Percentiles rank a stretch among this genome's conserved stretches.
Evolutionary conservation across 495 filamentous ascomycete species (phyloP).

Genomic region (Ascobolus immersus): DNA sequence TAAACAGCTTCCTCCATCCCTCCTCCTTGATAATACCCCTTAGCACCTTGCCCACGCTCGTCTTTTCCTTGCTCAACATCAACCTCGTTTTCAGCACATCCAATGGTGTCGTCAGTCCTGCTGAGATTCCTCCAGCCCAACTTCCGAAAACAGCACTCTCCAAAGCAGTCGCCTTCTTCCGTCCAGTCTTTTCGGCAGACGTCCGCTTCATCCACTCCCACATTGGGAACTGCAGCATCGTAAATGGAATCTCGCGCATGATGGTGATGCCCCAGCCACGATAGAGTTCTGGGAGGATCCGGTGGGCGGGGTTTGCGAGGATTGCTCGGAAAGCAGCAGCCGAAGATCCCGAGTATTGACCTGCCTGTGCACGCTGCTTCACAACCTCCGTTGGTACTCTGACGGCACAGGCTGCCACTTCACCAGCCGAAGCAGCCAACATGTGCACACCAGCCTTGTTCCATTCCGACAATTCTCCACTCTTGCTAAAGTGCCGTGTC

Average conservation of each 20-base stretch:
- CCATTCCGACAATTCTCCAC: conserved; percentile 4
- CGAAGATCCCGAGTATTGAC: conserved; percentile 35
- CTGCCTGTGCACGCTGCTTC: conserved; percentile 86
- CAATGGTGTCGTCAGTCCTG: conserved; percentile 70
- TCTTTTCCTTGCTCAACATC: conserved; percentile 51
- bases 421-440: conserved; percentile 63
- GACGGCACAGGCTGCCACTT: conserved; percentile 77
- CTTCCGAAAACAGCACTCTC: conserved; percentile 77
- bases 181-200: conserved; percentile 6
- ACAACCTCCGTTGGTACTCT: conserved; percentile 88
- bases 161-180: conserved; percentile 32
- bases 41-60: conserved; percentile 33
- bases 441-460: conserved; percentile 37
- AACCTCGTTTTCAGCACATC: conserved; percentile 93
- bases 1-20: conserved; percentile 57
- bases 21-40: conserved; percentile 38
- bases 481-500: conserved; percentile 9
- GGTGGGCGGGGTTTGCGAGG: conserved; percentile 17
- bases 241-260: conserved; percentile 89
- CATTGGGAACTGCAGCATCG: conserved; percentile 83
- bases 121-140: conserved; percentile 59
- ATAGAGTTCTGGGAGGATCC: conserved; percentile 69
- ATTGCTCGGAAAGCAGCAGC: conserved; percentile 18
- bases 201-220: conserved; percentile 74
- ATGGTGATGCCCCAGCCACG: conserved; percentile 76